These are phyloP conservation scores for Arthrobotrys entomopaga DNA, from an alignment of 2,329 filamentous ascomycete species.

Conservation along the genomic window DNA sequence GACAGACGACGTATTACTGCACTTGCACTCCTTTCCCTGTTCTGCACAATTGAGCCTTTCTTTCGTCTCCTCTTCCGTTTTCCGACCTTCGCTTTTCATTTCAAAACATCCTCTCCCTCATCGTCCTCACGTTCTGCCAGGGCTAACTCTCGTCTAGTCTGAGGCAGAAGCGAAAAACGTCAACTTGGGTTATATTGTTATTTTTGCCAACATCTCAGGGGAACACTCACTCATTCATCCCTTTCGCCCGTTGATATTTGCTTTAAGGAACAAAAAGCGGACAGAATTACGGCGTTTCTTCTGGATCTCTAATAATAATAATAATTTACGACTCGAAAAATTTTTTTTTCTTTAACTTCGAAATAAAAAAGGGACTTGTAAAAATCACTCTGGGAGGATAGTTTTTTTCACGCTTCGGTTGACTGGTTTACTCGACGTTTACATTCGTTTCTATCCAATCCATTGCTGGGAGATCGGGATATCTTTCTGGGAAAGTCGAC, in stretches of 20 bases:
- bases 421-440: slow-evolving; percentile 16
- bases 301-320: slow-evolving; percentile 7
- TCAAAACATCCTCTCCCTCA: slow-evolving; percentile 40
- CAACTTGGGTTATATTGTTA: slow-evolving; percentile 15
- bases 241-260: slow-evolving; percentile 49
- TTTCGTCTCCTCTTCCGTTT: slow-evolving; percentile 44
- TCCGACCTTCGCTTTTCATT: slow-evolving; percentile 55
- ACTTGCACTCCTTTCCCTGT: slow-evolving; percentile 51
- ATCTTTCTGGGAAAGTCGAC: slow-evolving; percentile 43
- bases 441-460: slow-evolving; percentile 38
- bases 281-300: slow-evolving; percentile 50
- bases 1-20: too few relatives aligned
- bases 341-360: slow-evolving; percentile 10
- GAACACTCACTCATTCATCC: slow-evolving; percentile 38
- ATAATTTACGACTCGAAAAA: slow-evolving; percentile 40
- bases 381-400: slow-evolving; percentile 52
- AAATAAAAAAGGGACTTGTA: slow-evolving; percentile 21
- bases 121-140: slow-evolving; percentile 21
- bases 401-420: slow-evolving; percentile 36
- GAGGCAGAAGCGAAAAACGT: slow-evolving; percentile 50
- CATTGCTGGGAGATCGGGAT: slow-evolving; percentile 50
- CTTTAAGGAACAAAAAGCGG: slow-evolving; percentile 1
- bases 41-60: slow-evolving; percentile 34
- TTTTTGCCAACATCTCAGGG: slow-evolving; percentile 38
- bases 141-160: slow-evolving; percentile 45